Evolutionary conservation across 495 filamentous ascomycete genomes (phyloP).

Genomic region (Cercophora sp.): DNA sequence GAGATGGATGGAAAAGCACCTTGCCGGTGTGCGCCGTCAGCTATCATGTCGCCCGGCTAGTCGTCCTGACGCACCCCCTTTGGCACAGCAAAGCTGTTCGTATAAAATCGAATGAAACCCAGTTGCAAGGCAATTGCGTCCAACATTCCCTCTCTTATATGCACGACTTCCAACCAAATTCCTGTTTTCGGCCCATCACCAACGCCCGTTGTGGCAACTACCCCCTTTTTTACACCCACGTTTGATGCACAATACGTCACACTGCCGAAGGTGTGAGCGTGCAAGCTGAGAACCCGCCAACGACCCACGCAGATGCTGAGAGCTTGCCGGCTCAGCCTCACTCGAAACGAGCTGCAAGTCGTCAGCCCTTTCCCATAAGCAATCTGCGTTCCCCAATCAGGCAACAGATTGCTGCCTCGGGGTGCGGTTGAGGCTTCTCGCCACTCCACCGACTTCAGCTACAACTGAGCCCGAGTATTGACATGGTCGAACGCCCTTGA

Average conservation of each 20-base stretch:
- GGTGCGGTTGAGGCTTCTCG: conserved; percentile 1
- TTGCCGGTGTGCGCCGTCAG: too few relatives aligned
- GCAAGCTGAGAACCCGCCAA: conserved; percentile 3
- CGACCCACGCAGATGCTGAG: background rate
- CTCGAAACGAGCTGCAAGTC: background rate
- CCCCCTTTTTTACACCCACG: background rate
- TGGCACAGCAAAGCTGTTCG: background rate
- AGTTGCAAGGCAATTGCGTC: conserved; percentile 1
- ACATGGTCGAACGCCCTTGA: background rate
- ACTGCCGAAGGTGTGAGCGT: conserved; percentile 2
- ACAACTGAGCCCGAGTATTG: too few relatives aligned
- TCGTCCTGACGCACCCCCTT: too few relatives aligned
- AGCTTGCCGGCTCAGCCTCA: conserved; percentile 6
- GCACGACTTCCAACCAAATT: background rate
- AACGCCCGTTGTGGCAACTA: background rate
- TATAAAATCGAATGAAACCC: conserved; percentile 1
- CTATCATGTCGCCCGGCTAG: too few relatives aligned
- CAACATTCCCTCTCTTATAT: background rate
- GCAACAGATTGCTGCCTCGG: conserved; percentile 7
- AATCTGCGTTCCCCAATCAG: conserved; percentile 8
- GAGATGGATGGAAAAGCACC: too few relatives aligned
- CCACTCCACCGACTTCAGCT: background rate
- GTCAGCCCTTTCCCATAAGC: conserved; percentile 4
- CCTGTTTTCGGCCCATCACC: background rate
- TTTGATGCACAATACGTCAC: conserved; percentile 1